phyloP scores from a whole-genome alignment of 176 grass and related monocot species.

The Triticum monococcum region DNA sequence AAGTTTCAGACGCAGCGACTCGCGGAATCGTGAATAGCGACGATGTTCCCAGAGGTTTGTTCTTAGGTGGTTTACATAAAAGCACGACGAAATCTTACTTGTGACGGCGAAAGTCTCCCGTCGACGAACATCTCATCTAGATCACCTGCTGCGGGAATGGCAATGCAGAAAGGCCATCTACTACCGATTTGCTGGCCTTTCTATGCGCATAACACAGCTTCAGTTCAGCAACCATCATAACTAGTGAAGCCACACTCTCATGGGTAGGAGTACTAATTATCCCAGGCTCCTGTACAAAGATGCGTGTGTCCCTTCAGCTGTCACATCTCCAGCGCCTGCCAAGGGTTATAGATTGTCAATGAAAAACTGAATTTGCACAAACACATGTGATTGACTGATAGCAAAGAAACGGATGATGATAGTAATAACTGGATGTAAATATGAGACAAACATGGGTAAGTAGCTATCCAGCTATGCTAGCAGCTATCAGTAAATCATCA shows the following conservation, averaged over 20 bases:
- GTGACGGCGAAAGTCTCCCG: neutral
- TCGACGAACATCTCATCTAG: neutral
- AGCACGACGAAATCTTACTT: neutral
- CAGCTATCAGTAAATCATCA: neutral
- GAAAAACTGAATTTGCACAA: neutral
- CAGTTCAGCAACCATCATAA: neutral
- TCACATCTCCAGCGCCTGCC: slow-evolving; percentile 45
- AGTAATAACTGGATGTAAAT: neutral
- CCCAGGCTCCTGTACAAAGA: neutral
- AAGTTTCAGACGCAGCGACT: neutral
- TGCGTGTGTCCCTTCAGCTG: neutral
- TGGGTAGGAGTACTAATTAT: neutral
- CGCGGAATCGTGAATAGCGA: neutral
- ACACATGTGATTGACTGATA: neutral
- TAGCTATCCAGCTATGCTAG: neutral
- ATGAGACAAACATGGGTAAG: neutral
- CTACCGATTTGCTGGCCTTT: neutral
- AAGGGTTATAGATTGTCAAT: neutral
- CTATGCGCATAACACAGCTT: neutral
- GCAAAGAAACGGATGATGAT: too few species aligned
- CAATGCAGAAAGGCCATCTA: neutral
- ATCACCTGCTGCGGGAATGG: neutral
- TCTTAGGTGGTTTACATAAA: neutral
- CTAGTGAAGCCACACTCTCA: neutral
- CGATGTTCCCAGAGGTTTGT: neutral